Base-by-base conservation (phyloP, 148 eudicot species). In the Arctostaphylos glauca region DNA sequence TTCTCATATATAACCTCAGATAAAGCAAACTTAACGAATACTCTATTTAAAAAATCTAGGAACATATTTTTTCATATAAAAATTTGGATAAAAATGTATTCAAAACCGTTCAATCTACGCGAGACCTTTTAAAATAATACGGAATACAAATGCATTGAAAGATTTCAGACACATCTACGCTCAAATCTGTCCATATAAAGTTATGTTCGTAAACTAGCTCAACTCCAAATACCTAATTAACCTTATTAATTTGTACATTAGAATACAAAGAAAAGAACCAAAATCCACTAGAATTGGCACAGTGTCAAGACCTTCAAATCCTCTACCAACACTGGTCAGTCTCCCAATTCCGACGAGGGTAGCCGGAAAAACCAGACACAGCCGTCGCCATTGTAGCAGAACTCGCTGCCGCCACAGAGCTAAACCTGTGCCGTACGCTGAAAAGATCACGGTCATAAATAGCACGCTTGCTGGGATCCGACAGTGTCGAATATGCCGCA, bases 371-470 rank as follows among this genome's bases (percentile, higher is more conserved):
- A 12, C 23, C 76, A 16, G 58, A n/a, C 16, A 44, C 7, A 8
- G 55, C 56, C 5, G 81, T 56, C 23, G 73, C 14, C 81, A 78
- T 43, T 4, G 50, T 71, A 2, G 81, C 43, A 15, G 56, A 60
- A n/a, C 10, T 23, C 15, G 74, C 9, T 0, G 50, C 52, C 2
- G 80, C 38, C 18, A 44, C 9, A 2, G 50, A 67, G 9, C 62
- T 49, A 38, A 50, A 80, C 48, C 49, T 16, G 0, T 19, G 82
- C 0, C 60, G 31, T 19, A 68, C 31, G 25, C 76, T 21, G 5
- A 66, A 83, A 44, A 83, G 48, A 80, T 79, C 86, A 15, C 83
- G 82, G 75, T 84, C 86, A 31, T 84, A 84, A 72, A 52, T 53
- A 13, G 82, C 86, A 9, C 86, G 77, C 38, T 79, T 84, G 21